Evolutionary conservation across 495 filamentous ascomycete species (phyloP).

Genomic region (Trichocladium uniseriatum): DNA sequence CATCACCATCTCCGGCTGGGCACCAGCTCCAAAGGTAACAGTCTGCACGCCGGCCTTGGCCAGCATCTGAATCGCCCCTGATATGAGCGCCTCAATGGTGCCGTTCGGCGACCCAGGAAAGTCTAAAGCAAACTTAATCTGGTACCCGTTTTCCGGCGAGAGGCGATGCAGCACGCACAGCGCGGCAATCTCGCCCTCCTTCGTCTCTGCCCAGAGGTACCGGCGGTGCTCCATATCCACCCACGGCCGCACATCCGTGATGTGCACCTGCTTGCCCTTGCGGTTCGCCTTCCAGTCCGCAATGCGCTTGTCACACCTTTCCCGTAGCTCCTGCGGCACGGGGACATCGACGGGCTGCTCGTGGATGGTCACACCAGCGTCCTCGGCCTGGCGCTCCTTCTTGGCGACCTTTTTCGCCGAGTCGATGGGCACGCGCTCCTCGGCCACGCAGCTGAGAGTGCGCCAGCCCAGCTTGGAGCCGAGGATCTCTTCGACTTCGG

Average conservation of each 20-base stretch:
- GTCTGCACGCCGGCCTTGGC: conserved; percentile 51
- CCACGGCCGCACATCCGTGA: conserved; percentile 79
- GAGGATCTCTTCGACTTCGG: conserved; percentile 61
- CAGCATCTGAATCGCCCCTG: conserved; percentile 62
- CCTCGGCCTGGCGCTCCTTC: conserved; percentile 61
- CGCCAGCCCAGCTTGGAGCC: conserved; percentile 72
- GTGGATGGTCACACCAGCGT: conserved; percentile 65
- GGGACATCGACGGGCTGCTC: conserved; percentile 52
- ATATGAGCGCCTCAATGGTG: conserved; percentile 70
- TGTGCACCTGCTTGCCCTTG: conserved; percentile 71
- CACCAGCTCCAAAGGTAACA: conserved; percentile 75
- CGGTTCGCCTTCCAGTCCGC: conserved; percentile 68
- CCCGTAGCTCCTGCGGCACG: conserved; percentile 51
- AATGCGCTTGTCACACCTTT: conserved; percentile 60
- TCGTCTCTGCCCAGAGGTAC: conserved; percentile 67
- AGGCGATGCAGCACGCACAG: conserved; percentile 68
- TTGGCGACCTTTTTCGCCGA: conserved; percentile 54
- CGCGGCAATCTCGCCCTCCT: conserved; percentile 56
- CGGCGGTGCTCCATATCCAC: conserved; percentile 66
- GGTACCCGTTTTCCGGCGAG: conserved; percentile 66
- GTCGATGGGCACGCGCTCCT: conserved; percentile 69
- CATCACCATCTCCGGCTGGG: conserved; percentile 53
- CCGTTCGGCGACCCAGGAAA: conserved; percentile 72
- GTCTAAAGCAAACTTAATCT: conserved; percentile 81
- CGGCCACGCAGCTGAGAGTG: conserved; percentile 71